A percentile compares a stretch with the other conserved stretches of the same genome.
phyloP scores from a whole-genome alignment of 78 protist genomes.

The Isochrysis galbana region DNA sequence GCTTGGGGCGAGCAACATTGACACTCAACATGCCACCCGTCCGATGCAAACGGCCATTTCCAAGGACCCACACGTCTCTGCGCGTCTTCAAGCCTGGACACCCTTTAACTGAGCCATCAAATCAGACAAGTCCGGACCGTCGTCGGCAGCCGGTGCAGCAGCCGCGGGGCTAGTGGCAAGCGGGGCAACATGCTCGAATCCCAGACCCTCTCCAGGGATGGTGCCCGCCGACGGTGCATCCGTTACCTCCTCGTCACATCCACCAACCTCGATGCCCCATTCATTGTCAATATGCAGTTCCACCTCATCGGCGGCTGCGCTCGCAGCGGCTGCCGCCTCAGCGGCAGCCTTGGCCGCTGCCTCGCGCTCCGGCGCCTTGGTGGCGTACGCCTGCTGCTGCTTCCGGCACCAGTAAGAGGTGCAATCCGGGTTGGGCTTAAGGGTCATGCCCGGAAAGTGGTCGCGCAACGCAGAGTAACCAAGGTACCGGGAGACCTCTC shows the following conservation, averaged over 20 bases:
- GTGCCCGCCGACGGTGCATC: not conserved
- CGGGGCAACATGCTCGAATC: not conserved
- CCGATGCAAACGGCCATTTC: too few relatives aligned
- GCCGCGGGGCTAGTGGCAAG: not conserved
- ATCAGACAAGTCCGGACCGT: not conserved
- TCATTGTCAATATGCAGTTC: not conserved
- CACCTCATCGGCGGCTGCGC: not conserved
- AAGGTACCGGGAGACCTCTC: constrained; percentile 77
- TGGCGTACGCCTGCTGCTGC: constrained; percentile 6
- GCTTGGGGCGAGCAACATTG: too few relatives aligned
- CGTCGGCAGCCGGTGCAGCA: not conserved
- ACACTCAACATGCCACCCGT: too few relatives aligned
- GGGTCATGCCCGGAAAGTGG: constrained; percentile 80
- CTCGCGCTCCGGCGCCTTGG: not conserved
- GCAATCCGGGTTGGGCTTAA: constrained; percentile 87
- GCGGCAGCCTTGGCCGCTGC: not conserved
- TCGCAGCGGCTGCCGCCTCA: not conserved
- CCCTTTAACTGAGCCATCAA: constrained; percentile 1
- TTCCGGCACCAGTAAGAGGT: constrained; percentile 52
- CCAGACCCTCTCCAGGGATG: not conserved
- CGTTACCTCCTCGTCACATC: not conserved
- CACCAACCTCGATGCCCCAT: constrained; percentile 13
- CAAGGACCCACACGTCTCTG: too few relatives aligned
- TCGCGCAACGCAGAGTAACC: constrained; percentile 77
- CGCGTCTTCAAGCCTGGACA: not conserved